Base-by-base conservation (phyloP, 1,284 basidiomycete genomes). In the Melanopsichium pennsylvanicum region DNA sequence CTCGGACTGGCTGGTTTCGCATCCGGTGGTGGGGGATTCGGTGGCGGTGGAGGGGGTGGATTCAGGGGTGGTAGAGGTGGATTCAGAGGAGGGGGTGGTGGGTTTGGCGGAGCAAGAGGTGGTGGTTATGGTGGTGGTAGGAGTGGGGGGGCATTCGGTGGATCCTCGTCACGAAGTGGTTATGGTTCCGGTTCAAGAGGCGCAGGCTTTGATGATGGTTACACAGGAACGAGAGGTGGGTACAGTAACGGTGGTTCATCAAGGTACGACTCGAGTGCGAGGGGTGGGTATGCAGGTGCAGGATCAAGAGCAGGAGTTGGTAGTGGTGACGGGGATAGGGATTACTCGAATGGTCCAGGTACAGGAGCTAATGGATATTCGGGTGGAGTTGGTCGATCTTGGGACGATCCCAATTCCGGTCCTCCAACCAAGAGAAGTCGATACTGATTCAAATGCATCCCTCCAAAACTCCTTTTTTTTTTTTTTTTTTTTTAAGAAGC, bases 31-130 rank as follows among this genome's bases (percentile, higher is more conserved):
- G 71, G 60, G 22, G 72, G 73, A 12, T 58, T 57, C 29, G 79
- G 45, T 15, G 26, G 36, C 10, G 37, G 41, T 39, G 52, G 34
- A 61, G 80, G 61, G 76, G 81, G 82, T 31, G 76, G 82, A 9
- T 85, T 86, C 33, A 50, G 80, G 16, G 73, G 77, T 21, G 83
- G 83, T 11, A 7, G 42, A n/a, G 78, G 69, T 9, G 69, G 74
- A 2, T 66, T 63, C 36, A 35, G 81, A 74, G 48, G 78, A 83
- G 58, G 56, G 29, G 55, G 50, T 19, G 43, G 61, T 41, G 61
- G 58, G 22, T 7, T 7, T 29, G 27, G 39, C 13, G n/a, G n/a
- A n/a, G n/a, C n/a, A n/a, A n/a, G n/a, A n/a, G 39, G 39, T 18
- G 35, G 44, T 15, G 59, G 64, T 7, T 46, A 35, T 16, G 36